Evolutionary conservation across 140 eudicot species (phyloP), one percentile per base, ranked within the genome.

Genomic region (Senecio squalidus): DNA sequence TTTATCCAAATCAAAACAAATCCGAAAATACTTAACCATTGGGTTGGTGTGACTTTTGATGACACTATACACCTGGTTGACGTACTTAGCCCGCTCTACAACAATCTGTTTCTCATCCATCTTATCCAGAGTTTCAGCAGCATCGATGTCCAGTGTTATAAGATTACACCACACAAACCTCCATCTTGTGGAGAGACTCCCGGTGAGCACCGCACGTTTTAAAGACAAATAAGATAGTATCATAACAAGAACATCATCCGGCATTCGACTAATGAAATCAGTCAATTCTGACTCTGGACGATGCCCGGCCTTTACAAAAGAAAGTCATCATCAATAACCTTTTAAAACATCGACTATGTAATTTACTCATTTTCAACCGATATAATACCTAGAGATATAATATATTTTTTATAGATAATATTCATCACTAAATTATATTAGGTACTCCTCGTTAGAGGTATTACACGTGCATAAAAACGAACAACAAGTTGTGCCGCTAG

Each of bases 61-160:
- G 4, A 77, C 76, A 9, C 43, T 66, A 31, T 76, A 68, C 50
- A 77, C 84, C 78, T 76, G 76, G 9, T 61, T 57, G 21, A 77
- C 21, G 58, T 46, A 81, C 46, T 66, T 69, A 6, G 26, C 27
- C 68, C 70, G 61, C 39, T 63, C 67, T 1, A 24, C 0, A n/a
- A 10, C 25, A 6, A 59, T 27, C 0, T 48, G 11, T 24, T 56
- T 55, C 30, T 29, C 47, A 2, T 61, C 59, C 16, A 66, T 41
- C 23, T 39, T 67, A 9, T 54, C 49, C 20, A 72, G 46, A 8
- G 39, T 25, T 4, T 25, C 51, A 18, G 11, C 8, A 51, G 39
- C 80, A 66, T 69, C 78, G 66, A 77, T 73, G 49, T 74, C 67
- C 38, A 81, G 30, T 7, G 24, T 13, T 16, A 30, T 36, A 5